A percentile compares a stretch with the other conserved stretches of the same genome.
phyloP scores from a whole-genome alignment of 441 rosid species.

The Theobroma grandiflorum region DNA sequence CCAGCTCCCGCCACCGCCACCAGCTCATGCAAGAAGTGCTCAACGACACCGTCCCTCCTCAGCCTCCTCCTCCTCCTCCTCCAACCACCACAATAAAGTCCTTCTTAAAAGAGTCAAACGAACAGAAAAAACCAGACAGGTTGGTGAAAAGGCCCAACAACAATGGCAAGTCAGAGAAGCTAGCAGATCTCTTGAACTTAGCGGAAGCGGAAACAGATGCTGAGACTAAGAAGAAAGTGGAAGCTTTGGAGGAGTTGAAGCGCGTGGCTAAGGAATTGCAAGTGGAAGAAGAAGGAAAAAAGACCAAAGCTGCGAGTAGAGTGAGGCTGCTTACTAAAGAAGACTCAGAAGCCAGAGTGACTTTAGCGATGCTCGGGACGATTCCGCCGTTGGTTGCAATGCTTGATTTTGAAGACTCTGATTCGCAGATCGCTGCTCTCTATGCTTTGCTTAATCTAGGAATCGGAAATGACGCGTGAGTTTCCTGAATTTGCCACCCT shows the following conservation, averaged over 20 bases:
- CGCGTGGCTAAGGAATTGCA: conserved; percentile 67
- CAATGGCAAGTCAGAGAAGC: conserved; percentile 71
- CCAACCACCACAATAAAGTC: conserved; percentile 36
- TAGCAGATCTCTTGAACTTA: conserved; percentile 75
- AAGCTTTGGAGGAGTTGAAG: conserved; percentile 70
- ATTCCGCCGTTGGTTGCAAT: conserved; percentile 91
- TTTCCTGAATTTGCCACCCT: conserved; percentile 12
- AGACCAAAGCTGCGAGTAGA: conserved; percentile 58
- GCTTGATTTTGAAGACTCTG: conserved; percentile 66
- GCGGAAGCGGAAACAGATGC: conserved; percentile 71
- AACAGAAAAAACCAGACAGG: conserved; percentile 5
- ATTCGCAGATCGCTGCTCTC: conserved; percentile 73
- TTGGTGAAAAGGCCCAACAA: conserved; percentile 9
- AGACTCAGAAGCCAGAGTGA: conserved; percentile 68
- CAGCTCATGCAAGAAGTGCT: conserved; percentile 39
- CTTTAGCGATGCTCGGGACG: conserved; percentile 88
- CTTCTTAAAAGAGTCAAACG: conserved; percentile 20
- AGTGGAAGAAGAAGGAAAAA: conserved; percentile 41
- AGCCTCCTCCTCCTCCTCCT: conserved; percentile 28
- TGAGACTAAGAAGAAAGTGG: conserved; percentile 72
- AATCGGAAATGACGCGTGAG: conserved; percentile 90
- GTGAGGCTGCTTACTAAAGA: conserved; percentile 81
- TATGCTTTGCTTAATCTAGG: conserved; percentile 96
- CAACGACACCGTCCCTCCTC: conserved; percentile 33
- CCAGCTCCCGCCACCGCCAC: conserved; percentile 62